Evolutionary conservation across 306 rosid genomes (phyloP).

Genomic region (Begonia fuchsioides): DNA sequence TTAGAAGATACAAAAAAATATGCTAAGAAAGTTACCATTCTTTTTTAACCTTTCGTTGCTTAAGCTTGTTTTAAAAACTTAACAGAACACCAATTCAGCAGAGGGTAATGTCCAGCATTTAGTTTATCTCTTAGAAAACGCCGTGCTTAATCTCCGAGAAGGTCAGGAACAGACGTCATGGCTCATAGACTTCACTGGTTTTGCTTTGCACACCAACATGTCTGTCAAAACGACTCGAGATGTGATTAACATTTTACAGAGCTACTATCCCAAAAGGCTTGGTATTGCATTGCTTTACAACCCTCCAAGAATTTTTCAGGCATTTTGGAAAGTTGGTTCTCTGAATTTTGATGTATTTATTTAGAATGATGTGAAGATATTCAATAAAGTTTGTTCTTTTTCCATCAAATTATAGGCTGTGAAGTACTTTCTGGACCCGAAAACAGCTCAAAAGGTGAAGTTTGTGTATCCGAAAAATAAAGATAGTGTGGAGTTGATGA

Average conservation of each 20-base stretch:
- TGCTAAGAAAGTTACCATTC: no score
- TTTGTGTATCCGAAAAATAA: no score
- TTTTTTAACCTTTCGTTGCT: no score
- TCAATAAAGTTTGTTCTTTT: not conserved
- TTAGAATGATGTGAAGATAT: not conserved
- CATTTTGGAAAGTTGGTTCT: constrained; percentile 56
- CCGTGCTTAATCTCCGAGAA: constrained; percentile 60
- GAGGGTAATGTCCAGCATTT: constrained; percentile 54
- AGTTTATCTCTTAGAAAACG: constrained; percentile 80
- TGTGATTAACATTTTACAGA: constrained; percentile 59
- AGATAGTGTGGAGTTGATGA: no score
- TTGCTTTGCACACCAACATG: constrained; percentile 33
- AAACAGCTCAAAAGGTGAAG: no score
- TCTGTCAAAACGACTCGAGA: constrained; percentile 62
- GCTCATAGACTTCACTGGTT: constrained; percentile 81
- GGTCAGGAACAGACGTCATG: constrained; percentile 88
- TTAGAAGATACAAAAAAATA: no score
- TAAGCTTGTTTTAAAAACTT: not conserved
- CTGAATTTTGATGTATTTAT: not conserved
- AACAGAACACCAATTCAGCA: constrained; percentile 57
- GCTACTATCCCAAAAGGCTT: constrained; percentile 90
- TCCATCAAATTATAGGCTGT: constrained; percentile 28
- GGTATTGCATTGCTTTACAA: constrained; percentile 53
- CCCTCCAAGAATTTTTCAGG: constrained; percentile 85
- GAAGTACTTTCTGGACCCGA: constrained; percentile 62